Evolutionary conservation across 345 rosid species (phyloP).

Genomic region (Carallia brachiata): DNA sequence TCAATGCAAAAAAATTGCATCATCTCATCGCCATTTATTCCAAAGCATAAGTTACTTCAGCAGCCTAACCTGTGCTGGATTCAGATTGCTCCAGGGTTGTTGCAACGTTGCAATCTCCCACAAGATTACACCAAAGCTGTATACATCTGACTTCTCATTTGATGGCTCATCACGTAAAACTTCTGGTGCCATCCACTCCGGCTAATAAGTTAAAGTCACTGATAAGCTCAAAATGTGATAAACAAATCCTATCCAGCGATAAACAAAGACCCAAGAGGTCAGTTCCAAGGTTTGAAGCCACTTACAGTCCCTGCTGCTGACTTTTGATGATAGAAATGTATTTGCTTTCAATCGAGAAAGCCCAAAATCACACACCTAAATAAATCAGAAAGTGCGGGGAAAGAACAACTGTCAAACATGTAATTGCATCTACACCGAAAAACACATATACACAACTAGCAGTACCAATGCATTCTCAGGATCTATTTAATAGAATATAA

Average conservation of each 20-base stretch:
- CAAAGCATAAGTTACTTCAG: not conserved
- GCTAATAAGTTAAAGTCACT: conserved; percentile 42
- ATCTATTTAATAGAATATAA: too few relatives aligned
- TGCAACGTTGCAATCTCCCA: conserved; percentile 98
- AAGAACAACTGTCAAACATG: conserved; percentile 1
- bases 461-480: too few relatives aligned
- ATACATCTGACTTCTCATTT: conserved; percentile 90
- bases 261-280: conserved; percentile 8
- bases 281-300: conserved; percentile 22
- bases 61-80: conserved; percentile 90
- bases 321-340: conserved; percentile 96
- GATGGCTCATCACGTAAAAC: conserved; percentile 96
- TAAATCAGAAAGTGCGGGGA: conserved; percentile 5
- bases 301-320: conserved; percentile 99
- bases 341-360: conserved; percentile 95
- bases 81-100: conserved; percentile 93
- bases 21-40: not conserved
- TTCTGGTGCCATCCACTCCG: conserved; percentile 99
- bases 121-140: conserved; percentile 94
- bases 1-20: not conserved
- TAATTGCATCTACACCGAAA: not conserved
- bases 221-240: conserved; percentile 10
- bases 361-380: conserved; percentile 97
- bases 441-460: too few relatives aligned
- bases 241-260: conserved; percentile 1